Conservation (phyloP, 2,329 filamentous ascomycete species). For the Camillea tinctor region DNA sequence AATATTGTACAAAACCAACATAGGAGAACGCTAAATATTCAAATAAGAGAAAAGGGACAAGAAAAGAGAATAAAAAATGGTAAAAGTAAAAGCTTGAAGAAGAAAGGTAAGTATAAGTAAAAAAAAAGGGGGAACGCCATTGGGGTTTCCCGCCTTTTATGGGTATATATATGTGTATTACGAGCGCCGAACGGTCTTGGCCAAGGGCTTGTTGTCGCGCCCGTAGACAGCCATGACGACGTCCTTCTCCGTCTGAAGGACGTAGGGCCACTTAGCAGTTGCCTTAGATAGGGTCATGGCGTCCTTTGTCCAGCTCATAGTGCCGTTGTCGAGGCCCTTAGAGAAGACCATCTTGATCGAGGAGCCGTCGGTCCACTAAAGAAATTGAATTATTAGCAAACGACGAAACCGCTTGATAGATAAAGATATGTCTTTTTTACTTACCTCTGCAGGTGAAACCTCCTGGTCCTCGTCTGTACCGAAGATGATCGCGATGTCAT, state of each 20-base stretch:
- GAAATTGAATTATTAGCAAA: neutral
- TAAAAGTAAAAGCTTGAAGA: neutral
- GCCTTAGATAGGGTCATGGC: neutral
- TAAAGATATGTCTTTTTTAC: neutral
- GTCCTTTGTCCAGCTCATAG: neutral
- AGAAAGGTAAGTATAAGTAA: neutral
- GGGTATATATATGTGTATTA: neutral
- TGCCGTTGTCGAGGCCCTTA: neutral
- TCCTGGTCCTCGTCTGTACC: neutral
- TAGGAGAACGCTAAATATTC: too few relatives aligned
- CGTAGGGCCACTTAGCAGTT: neutral
- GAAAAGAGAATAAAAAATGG: neutral
- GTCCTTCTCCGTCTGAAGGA: neutral
- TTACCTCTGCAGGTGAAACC: neutral
- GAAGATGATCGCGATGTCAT: slow-evolving; percentile 1
- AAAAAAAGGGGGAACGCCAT: neutral
- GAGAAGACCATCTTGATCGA: neutral
- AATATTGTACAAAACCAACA: neutral
- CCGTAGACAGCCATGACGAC: neutral
- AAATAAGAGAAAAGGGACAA: too few relatives aligned
- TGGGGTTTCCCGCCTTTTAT: neutral
- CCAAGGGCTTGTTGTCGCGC: neutral
- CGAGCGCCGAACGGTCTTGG: neutral
- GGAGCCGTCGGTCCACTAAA: neutral
- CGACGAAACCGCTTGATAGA: neutral